phyloP scores from a whole-genome alignment of 1,284 basidiomycete species.

The Moesziomyces globuligerus region DNA sequence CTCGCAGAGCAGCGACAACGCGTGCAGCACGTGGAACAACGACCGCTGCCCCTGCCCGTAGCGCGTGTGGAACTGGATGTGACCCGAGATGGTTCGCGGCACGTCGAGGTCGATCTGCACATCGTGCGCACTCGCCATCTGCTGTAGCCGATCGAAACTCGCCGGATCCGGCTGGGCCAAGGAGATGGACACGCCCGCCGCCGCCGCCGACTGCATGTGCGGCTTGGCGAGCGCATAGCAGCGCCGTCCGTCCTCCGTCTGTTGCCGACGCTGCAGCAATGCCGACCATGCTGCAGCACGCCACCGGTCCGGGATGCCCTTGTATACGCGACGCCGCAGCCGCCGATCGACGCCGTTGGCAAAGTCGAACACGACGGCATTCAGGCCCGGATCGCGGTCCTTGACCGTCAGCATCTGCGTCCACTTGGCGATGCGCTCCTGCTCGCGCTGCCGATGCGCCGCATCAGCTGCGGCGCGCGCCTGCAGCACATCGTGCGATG shows the following conservation, averaged over 20 bases:
- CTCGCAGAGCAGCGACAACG: conserved; percentile 83
- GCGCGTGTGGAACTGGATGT: conserved; percentile 91
- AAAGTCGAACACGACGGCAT: conserved; percentile 31
- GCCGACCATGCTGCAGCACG: conserved; percentile 89
- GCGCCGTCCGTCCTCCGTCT: conserved; percentile 71
- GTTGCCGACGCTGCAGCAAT: conserved; percentile 68
- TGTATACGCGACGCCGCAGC: conserved; percentile 80
- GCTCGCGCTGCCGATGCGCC: conserved; percentile 36
- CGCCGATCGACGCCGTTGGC: conserved; percentile 52
- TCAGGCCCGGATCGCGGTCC: conserved; percentile 44
- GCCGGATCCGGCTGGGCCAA: conserved; percentile 2
- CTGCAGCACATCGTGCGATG: conserved; percentile 7
- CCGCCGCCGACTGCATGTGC: conserved; percentile 5
- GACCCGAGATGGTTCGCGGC: conserved; percentile 92
- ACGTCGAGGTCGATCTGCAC: conserved; percentile 99
- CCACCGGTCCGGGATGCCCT: conserved; percentile 97
- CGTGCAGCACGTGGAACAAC: conserved; percentile 90
- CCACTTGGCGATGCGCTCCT: conserved; percentile 55
- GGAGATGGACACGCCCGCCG: conserved; percentile 5
- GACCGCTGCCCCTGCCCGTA: conserved; percentile 79
- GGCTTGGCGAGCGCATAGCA: conserved; percentile 24
- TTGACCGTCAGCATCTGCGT: conserved; percentile 48
- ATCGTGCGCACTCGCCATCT: conserved; percentile 81
- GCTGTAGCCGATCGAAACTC: conserved; percentile 12
- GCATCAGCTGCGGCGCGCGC: conserved; percentile 28